These are phyloP conservation scores for Psilocybe sp. DNA, from an alignment of 768 basidiomycete species.

Conservation along the genomic window DNA sequence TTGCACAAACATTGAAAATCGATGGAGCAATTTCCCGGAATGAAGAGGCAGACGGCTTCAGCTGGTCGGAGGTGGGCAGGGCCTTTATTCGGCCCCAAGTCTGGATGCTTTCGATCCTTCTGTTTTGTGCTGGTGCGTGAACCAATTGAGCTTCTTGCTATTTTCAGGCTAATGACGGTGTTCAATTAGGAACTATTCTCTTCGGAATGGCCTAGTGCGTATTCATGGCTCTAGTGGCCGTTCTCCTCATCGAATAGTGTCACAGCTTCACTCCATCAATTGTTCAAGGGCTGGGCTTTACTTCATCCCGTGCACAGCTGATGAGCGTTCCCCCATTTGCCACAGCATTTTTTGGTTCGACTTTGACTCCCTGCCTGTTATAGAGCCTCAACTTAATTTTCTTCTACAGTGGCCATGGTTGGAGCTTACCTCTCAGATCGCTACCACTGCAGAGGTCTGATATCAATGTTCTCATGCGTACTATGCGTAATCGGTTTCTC, in stretches of 20 bases:
- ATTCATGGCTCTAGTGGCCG: too few species aligned
- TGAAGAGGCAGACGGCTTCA: slow-evolving; percentile 42
- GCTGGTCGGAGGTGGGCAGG: slow-evolving; percentile 52
- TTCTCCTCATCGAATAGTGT: too few species aligned
- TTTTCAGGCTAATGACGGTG: too few species aligned
- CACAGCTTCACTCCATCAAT: slow-evolving; percentile 73
- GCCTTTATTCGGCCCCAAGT: slow-evolving; percentile 55
- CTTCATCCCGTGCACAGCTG: slow-evolving; percentile 51
- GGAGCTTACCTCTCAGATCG: slow-evolving; percentile 50
- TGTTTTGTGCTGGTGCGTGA: slow-evolving; percentile 44
- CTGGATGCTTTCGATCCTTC: slow-evolving; percentile 43
- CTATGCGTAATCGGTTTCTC: slow-evolving; percentile 47
- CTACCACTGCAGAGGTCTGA: slow-evolving; percentile 47
- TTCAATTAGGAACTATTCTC: slow-evolving; percentile 31
- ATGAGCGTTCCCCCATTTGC: slow-evolving; percentile 63
- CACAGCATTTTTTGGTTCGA: slow-evolving; percentile 45
- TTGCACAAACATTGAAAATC: slow-evolving; percentile 35
- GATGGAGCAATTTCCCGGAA: slow-evolving; percentile 36
- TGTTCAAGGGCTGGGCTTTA: slow-evolving; percentile 60
- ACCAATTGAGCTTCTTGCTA: too few species aligned
- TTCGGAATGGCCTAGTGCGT: slow-evolving; percentile 50
- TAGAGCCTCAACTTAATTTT: too few species aligned
- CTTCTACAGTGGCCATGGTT: slow-evolving; percentile 27
- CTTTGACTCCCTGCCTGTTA: background rate
- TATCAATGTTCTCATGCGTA: slow-evolving; percentile 40